phyloP scores from a whole-genome alignment of 352 stramenopile genomes.

The Aphanomyces euteiches region DNA sequence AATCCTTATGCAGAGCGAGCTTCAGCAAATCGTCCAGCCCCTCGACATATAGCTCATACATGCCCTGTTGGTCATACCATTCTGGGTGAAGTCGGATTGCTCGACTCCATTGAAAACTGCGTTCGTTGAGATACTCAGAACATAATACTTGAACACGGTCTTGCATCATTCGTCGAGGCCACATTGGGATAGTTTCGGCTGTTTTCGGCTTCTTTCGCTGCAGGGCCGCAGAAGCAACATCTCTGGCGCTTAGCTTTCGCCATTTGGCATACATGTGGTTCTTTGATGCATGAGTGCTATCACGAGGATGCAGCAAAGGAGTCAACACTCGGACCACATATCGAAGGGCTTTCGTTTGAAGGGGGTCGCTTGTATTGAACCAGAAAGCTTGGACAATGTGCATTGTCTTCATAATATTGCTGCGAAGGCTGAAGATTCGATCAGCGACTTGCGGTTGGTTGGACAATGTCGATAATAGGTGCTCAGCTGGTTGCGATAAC shows the following conservation, averaged over 20 bases:
- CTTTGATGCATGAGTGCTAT: conserved; percentile 4
- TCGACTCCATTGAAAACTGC: conserved; percentile 16
- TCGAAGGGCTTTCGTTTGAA: conserved; percentile 11
- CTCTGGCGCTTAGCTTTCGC: conserved; percentile 46
- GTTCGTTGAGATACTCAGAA: conserved; percentile 6
- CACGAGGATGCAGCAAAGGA: conserved; percentile 13
- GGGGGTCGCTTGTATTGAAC: conserved; percentile 30
- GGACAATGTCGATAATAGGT: conserved; percentile 37
- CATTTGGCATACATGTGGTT: conserved; percentile 34
- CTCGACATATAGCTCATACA: not conserved
- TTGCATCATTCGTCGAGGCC: conserved; percentile 29
- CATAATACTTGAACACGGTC: conserved; percentile 11
- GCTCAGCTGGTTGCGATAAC: conserved; percentile 39
- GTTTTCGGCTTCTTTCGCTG: conserved; percentile 28
- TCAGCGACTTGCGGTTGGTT: conserved; percentile 39
- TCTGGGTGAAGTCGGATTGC: not conserved
- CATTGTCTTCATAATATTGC: conserved; percentile 40
- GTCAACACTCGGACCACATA: conserved; percentile 15
- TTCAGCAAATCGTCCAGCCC: not conserved
- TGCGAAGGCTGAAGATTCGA: conserved; percentile 43
- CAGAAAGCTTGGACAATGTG: conserved; percentile 52
- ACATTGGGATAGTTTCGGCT: conserved; percentile 6
- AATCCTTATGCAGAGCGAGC: not conserved
- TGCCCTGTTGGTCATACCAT: not conserved
- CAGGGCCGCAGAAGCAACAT: conserved; percentile 51